Evolutionary conservation across 1,284 basidiomycete genomes (phyloP), one percentile per base, ranked within the genome.

Genomic region (Pascua guehoae): DNA sequence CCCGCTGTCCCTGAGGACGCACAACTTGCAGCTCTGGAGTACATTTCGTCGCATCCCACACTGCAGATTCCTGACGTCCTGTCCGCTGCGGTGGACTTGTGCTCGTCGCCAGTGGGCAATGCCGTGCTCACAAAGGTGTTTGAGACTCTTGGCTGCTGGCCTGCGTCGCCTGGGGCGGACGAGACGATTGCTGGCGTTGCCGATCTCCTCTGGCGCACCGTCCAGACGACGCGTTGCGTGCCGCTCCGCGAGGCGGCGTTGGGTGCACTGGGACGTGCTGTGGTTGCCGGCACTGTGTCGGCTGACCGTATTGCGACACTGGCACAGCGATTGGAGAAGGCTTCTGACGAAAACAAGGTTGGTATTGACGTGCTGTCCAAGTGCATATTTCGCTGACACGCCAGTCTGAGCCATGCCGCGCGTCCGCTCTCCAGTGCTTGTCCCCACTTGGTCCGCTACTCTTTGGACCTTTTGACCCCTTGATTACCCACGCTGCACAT

Each of bases 231-330:
- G 0, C 62, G 47, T 16, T 69, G 65, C 54, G 63, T 73, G 12
- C 72, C 72, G 1, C 58, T 76, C 7, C 61, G 57, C 41, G 73
- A 76, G 53, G 74, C 73, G 12, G 68, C 65, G 5, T 58, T 76
- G 44, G 58, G 57, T 4, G 64, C 64, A 12, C 52, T 69, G 8
- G 68, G 64, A 5, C 67, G 67, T 56, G 60, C 64, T 1, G 41
- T 64, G 0, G 50, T 24, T 36, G 32, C 46, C 8, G 12, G 37
- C 12, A 7, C 41, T 4, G 8, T 32, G 16, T 36, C 41, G 10
- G 37, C 10, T 4, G 49, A 41, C 10, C 50, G 52, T 39, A 8
- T 48, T 16, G 43, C 16, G 7, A 36, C 18, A n/a, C 54, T 58
- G 4, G 47, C 56, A 7, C 36, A 42, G 2, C 44, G 41, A 14